phyloP scores from a whole-genome alignment of 1,284 basidiomycete genomes.

The Lignosus rhinocerotis region DNA sequence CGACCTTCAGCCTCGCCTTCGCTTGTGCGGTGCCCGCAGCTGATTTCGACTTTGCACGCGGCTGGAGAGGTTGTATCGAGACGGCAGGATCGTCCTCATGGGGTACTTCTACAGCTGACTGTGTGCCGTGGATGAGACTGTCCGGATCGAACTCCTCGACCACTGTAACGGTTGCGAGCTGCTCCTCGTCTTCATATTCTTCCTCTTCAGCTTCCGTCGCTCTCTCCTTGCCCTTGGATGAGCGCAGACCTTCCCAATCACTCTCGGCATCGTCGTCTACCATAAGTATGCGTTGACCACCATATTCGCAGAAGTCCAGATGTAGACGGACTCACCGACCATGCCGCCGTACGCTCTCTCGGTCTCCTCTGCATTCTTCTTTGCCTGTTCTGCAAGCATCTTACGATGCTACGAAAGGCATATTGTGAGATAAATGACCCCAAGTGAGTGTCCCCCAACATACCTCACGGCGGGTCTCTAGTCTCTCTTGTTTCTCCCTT shows the following conservation, averaged over 20 bases:
- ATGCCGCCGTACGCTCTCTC: constrained; percentile 69
- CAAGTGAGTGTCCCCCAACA: constrained; percentile 21
- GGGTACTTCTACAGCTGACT: background rate
- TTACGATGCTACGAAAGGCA: constrained; percentile 56
- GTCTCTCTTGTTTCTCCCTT: constrained; percentile 65
- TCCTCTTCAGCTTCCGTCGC: constrained; percentile 46
- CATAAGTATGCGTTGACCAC: constrained; percentile 2
- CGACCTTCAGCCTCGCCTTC: constrained; percentile 24
- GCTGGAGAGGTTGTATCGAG: background rate
- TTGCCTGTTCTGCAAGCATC: constrained; percentile 67
- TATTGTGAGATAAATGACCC: constrained; percentile 1
- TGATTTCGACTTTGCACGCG: background rate
- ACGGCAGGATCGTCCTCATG: background rate
- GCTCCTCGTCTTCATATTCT: constrained; percentile 74
- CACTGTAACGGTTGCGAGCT: constrained; percentile 79
- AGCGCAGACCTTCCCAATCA: constrained; percentile 46
- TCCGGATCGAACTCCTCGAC: constrained; percentile 80
- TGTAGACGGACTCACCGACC: constrained; percentile 39
- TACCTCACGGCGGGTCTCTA: constrained; percentile 72
- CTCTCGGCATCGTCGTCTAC: constrained; percentile 36
- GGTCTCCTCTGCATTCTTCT: constrained; percentile 66
- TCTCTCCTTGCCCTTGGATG: constrained; percentile 26
- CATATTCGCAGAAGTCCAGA: constrained; percentile 19
- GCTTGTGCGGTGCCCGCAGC: constrained; percentile 1
- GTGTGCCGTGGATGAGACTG: constrained; percentile 50